Evolutionary conservation across 768 basidiomycete genomes (phyloP).

Genomic region (Cytidiella melzeri): DNA sequence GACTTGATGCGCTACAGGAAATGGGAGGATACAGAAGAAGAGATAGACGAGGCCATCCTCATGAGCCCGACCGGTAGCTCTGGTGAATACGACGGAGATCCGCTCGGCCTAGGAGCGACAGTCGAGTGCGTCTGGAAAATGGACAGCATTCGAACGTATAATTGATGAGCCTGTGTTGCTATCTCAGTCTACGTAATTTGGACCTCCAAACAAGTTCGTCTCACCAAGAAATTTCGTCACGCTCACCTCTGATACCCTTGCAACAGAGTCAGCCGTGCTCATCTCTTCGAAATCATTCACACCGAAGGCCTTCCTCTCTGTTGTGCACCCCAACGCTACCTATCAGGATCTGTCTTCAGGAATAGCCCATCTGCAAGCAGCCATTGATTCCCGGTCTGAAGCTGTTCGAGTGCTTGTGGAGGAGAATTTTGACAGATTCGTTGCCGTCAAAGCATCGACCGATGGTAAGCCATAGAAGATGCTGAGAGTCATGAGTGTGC

Average conservation of each 20-base stretch:
- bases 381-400: conserved; percentile 87
- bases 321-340: conserved; percentile 90
- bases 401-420: conserved; percentile 94
- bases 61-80: conserved; percentile 39
- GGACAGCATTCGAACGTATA: too few relatives aligned
- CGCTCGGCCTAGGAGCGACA: conserved; percentile 66
- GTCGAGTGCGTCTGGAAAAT: conserved; percentile 55
- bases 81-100: conserved; percentile 62
- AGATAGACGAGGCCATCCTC: conserved; percentile 68
- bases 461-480: conserved; percentile 52
- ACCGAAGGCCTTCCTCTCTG: conserved; percentile 87
- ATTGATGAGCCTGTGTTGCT: neutral
- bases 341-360: conserved; percentile 87
- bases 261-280: conserved; percentile 69
- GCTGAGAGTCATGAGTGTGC: neutral
- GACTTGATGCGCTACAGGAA: too few relatives aligned
- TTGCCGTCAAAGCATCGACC: conserved; percentile 94
- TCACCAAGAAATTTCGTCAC: too few relatives aligned
- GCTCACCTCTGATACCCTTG: neutral
- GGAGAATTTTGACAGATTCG: conserved; percentile 97
- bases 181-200: conserved; percentile 52
- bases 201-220: conserved; percentile 73
- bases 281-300: conserved; percentile 94
- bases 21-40: conserved; percentile 91
- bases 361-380: conserved; percentile 62